Evolutionary conservation across 371 early-diverging fungal species (phyloP), one percentile per base, ranked within the genome.

Genomic region (Mucor ambiguus): DNA sequence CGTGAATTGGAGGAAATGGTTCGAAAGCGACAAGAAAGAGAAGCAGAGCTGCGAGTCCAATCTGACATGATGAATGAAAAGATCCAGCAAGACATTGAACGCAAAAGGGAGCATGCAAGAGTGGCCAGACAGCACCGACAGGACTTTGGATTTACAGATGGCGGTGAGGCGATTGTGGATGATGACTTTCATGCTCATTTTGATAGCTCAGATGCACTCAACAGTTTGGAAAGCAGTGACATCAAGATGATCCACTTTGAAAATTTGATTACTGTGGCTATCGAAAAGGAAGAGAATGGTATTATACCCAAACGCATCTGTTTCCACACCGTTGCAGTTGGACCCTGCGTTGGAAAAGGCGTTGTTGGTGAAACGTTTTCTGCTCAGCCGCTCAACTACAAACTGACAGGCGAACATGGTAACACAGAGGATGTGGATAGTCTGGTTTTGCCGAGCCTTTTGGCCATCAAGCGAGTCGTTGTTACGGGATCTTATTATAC

Each of bases 41-140:
- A 84, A 69, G 72, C 78, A 28, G 71, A 84, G 64, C 58, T 82
- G 61, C 74, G 84, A 44, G 81, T 78, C 12, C 85, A 88, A 37
- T 78, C 86, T 4, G 88, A 86, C 49, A 72, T 73, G 70, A 83
- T 83, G 68, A 81, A 83, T 60, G 75, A 74, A 33, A 83, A 83
- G 54, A 87, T 89, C 30, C 79, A 84, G 22, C 82, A 86, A 61
- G 89, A 87, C 37, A 70, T 78, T n/a, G 68, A 80, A 43, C 61
- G 83, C 2, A 82, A 82, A 67, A 59, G 71, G 24, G 75, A 76
- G 18, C 80, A 82, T 41, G 83, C 83, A 20, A 70, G 76, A 49
- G 75, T 62, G 1, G 74, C 72, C 9, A 67, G 72, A 43, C 65
- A 72, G 38, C 62, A 66, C 24, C 71, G 76, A 20, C 75, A 78